Evolutionary conservation across 345 rosid species (phyloP), one percentile per base, ranked within the genome.

Genomic region (Gynandropsis gynandra): DNA sequence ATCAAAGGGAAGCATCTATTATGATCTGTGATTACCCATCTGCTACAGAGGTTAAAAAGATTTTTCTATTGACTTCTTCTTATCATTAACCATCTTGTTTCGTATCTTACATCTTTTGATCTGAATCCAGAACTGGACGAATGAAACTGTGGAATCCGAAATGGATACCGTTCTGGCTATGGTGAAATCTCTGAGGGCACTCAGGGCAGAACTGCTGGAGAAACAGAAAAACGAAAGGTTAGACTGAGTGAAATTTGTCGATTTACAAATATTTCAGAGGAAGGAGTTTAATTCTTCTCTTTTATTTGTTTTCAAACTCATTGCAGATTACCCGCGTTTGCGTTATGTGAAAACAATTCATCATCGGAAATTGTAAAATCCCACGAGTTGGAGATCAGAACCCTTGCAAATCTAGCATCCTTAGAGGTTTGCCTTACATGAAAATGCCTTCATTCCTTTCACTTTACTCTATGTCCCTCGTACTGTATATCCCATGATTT

Each of bases 211-310:
- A 64, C 80, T 78, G 71, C 76, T 80, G 51, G 82, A 78, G 36
- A 82, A 80, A 67, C 85, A 76, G 56, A 82, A 75, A 61, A 82
- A 81, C 74, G 93, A 80, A 71, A 87, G 85, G 96, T 85, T 58
- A 29, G 60, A 7, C 13, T 52, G 21, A 49, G 5, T 24, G 29
- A 24, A 24, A n/a, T n/a, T n/a, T n/a, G n/a, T n/a, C n/a, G n/a
- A n/a, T n/a, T n/a, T n/a, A n/a, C 8, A 14, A 41, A 12, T 55
- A 17, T 10, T 42, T 0, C 19, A 39, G n/a, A n/a, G 8, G 21
- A 24, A 49, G 11, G 33, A 15, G 31, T 45, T 12, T 46, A 10
- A 34, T 1, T 19, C 13, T 47, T 24, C 18, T 5, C 16, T 44
- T 45, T 19, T 45, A 18, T 43, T 29, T 57, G 33, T 16, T 8